Evolutionary conservation across 1,284 basidiomycete species (phyloP), one percentile per base, ranked within the genome.

Genomic region (Polyporus tsugae): DNA sequence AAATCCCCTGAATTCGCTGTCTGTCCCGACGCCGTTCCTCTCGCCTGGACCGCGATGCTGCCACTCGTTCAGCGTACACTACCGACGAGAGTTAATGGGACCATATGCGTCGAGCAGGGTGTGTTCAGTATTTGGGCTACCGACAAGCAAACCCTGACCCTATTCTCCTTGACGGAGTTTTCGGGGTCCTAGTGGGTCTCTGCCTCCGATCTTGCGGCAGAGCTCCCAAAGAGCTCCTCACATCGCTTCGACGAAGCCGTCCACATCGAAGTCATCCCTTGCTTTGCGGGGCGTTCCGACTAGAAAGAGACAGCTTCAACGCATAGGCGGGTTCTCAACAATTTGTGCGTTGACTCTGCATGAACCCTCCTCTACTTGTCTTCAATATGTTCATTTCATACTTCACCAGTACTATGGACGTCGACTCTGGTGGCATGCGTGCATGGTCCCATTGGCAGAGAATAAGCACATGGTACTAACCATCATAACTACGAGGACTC

Each of bases 131-230:
- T 2, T 41, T 15, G 38, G 38, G 38, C 19, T 41, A n/a, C 22
- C 36, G 22, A 17, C 39, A 11, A 39, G 36, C 36, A 17, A 42
- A 60, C 58, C 58, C 58, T 60, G 38, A 60, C 58, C 58, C 55
- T 38, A 38, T 9, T 38, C 36, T 58, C 36, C 29, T 11, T 35
- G 6, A 6, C 13, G 2, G 4, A 25, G 58, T 60, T 11, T 17
- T 13, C 58, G 58, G 58, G 58, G 58, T 60, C 58, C 58, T 39
- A 29, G 39, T 33, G 22, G 22, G 10, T 9, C 44, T 22, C 2
- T 29, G 9, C 39, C 13, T 7, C 39, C 52, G 9, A 55, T 25
- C 13, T 55, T 11, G 52, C 52, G n/a, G n/a, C n/a, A n/a, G n/a
- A n/a, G n/a, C n/a, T n/a, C n/a, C n/a, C n/a, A n/a, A n/a, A 55